Evolutionary conservation across 2,329 filamentous ascomycete genomes (phyloP).

Genomic region (Ophiostoma triangulosporum): DNA sequence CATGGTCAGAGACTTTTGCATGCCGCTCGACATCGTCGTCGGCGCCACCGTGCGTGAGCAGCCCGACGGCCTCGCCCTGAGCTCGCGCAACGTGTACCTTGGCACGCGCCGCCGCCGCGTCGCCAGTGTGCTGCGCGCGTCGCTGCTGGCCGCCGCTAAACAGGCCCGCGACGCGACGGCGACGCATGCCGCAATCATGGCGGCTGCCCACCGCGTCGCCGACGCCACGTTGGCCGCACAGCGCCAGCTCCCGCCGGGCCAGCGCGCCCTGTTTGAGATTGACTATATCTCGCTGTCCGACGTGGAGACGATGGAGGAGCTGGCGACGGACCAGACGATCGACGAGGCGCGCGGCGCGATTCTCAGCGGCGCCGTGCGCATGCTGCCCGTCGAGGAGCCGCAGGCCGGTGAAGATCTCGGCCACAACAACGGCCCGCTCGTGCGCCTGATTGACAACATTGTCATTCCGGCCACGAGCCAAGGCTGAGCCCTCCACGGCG

Average conservation of each 20-base stretch:
- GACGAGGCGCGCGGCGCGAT: constrained; percentile 63
- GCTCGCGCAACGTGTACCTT: constrained; percentile 87
- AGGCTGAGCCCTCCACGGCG: background rate
- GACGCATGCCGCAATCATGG: constrained; percentile 52
- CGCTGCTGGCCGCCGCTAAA: constrained; percentile 55
- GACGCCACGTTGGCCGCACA: constrained; percentile 46
- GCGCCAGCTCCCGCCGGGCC: constrained; percentile 38
- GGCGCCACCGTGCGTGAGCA: constrained; percentile 61
- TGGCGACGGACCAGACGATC: constrained; percentile 40
- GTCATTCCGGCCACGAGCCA: constrained; percentile 40
- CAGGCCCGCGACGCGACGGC: constrained; percentile 18
- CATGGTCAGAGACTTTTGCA: constrained; percentile 76
- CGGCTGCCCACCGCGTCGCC: constrained; percentile 51
- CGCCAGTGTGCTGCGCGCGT: constrained; percentile 57
- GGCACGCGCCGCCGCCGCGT: constrained; percentile 58
- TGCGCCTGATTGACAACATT: constrained; percentile 90
- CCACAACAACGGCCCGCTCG: constrained; percentile 55
- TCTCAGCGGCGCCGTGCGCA: constrained; percentile 80
- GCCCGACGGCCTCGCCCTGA: constrained; percentile 71
- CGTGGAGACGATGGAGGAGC: constrained; percentile 67
- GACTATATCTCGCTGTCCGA: constrained; percentile 91
- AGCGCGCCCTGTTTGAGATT: constrained; percentile 63
- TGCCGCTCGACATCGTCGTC: constrained; percentile 62
- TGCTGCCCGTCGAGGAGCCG: constrained; percentile 65
- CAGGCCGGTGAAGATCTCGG: constrained; percentile 62